Base-by-base conservation (phyloP, 345 rosid genomes). In the Draba incana region DNA sequence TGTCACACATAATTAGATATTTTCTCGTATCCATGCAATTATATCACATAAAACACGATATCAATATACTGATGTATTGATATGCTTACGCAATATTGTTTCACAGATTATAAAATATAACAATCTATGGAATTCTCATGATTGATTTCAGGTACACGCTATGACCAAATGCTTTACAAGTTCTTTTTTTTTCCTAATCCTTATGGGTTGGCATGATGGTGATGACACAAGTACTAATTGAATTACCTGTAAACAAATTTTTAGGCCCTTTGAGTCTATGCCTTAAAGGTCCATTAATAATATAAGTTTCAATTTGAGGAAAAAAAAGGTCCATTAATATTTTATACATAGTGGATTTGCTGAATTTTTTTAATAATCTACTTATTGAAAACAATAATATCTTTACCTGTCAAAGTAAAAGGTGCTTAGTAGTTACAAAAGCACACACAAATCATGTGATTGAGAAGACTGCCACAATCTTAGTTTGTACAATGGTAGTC, bases 361-460 rank as follows among this genome's bases (percentile, higher is more conserved):
- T 13, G 4, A 37, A 37, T 5, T 5, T 33, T 33, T 33, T 33
- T 5, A 24, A 2, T 0, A 7, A 8, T 14, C 12, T 39, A 71
- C 33, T 25, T 23, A 45, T 55, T 54, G 20, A 54, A 20, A 10
- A 13, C 5, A 6, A n/a, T 57, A 55, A 54, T 38, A 57, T 41
- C 6, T 23, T 42, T 42, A 65, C 64, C 57, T 55, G 75, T 48
- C 49, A 64, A 72, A 64, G 64, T 47, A 39, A 72, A 72, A 72
- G 46, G 52, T 51, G 13, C 60, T 57, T 38, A 49, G 76, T 65
- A 64, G 77, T 72, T 65, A 72, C 71, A 64, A 57, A 65, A 66
- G 77, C 72, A 73, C 54, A 73, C 61, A 46, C 53, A 57, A 73
- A 66, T 73, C 72, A 65, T 66, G 71, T 73, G 66, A 72, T 66